Evolutionary conservation across 1,139 yeast genomes (phyloP).

Genomic region (Yamadazyma atmosphaerica): DNA sequence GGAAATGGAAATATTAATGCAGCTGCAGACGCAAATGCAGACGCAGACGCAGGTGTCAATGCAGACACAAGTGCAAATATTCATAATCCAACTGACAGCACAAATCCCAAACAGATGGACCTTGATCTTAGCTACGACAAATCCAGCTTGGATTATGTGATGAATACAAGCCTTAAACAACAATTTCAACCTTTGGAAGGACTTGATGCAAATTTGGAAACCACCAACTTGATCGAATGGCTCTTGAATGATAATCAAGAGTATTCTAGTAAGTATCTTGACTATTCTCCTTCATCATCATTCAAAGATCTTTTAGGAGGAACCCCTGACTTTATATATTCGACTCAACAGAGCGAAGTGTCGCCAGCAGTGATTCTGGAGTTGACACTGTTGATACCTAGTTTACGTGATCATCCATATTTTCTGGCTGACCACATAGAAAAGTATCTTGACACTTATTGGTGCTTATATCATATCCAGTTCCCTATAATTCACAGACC

Average conservation of each 20-base stretch:
- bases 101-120: too few relatives aligned
- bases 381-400: constrained; percentile 30
- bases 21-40: too few relatives aligned
- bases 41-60: too few relatives aligned
- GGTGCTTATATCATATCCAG: constrained; percentile 59
- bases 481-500: constrained; percentile 62
- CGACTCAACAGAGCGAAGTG: constrained; percentile 23
- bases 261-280: constrained; percentile 18
- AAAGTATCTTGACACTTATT: constrained; percentile 35
- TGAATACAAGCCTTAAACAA: too few relatives aligned
- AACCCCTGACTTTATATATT: constrained; percentile 26
- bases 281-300: constrained; percentile 22
- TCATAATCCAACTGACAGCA: too few relatives aligned
- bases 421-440: constrained; percentile 23
- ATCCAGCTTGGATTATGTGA: too few relatives aligned
- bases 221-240: constrained; percentile 10
- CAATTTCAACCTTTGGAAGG: too few relatives aligned
- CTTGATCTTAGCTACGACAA: too few relatives aligned
- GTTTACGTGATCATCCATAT: constrained; percentile 24
- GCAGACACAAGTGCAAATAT: too few relatives aligned
- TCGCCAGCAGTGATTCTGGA: constrained; percentile 27
- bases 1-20: too few relatives aligned
- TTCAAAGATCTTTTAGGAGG: constrained; percentile 33
- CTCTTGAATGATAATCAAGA: constrained; percentile 10
- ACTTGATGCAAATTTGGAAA: constrained; percentile 4